These are phyloP conservation scores for Coemansia sp. DNA, from an alignment of 192 early-diverging fungal genomes.

Conservation along the genomic window DNA sequence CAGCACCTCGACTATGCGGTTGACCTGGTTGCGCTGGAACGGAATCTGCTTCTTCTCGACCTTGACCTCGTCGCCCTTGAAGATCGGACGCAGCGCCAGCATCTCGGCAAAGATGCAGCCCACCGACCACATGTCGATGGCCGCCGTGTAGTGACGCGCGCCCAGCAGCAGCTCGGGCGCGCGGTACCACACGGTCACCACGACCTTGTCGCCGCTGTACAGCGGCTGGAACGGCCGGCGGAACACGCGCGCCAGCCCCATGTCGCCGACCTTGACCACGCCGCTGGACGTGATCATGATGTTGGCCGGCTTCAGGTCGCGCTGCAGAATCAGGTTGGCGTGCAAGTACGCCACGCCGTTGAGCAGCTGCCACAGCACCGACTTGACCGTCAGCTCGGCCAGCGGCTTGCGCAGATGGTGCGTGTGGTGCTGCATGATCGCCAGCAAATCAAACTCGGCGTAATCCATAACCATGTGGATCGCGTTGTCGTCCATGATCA, in stretches of 20 bases:
- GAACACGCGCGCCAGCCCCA: slow-evolving; percentile 84
- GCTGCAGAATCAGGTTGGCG: slow-evolving; percentile 76
- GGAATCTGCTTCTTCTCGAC: slow-evolving; percentile 80
- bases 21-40: slow-evolving; percentile 81
- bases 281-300: slow-evolving; percentile 85
- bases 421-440: slow-evolving; percentile 87
- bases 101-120: slow-evolving; percentile 97
- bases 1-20: slow-evolving; percentile 79
- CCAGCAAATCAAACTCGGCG: slow-evolving; percentile 85
- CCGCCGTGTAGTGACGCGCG: slow-evolving; percentile 81
- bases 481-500: slow-evolving; percentile 85
- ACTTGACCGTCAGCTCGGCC: slow-evolving; percentile 80
- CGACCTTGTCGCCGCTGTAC: slow-evolving; percentile 78
- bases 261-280: slow-evolving; percentile 90
- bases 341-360: slow-evolving; percentile 87
- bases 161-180: slow-evolving; percentile 89
- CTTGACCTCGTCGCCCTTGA: slow-evolving; percentile 88
- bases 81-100: slow-evolving; percentile 72
- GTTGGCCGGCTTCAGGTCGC: slow-evolving; percentile 94
- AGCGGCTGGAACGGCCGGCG: slow-evolving; percentile 68
- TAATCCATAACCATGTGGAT: slow-evolving; percentile 98
- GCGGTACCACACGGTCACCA: slow-evolving; percentile 97
- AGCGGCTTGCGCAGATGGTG: slow-evolving; percentile 77
- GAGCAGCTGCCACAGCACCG: slow-evolving; percentile 82
- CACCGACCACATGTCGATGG: slow-evolving; percentile 70